Conservation (phyloP, 495 filamentous ascomycete species). For the Immersiella caudata region DNA sequence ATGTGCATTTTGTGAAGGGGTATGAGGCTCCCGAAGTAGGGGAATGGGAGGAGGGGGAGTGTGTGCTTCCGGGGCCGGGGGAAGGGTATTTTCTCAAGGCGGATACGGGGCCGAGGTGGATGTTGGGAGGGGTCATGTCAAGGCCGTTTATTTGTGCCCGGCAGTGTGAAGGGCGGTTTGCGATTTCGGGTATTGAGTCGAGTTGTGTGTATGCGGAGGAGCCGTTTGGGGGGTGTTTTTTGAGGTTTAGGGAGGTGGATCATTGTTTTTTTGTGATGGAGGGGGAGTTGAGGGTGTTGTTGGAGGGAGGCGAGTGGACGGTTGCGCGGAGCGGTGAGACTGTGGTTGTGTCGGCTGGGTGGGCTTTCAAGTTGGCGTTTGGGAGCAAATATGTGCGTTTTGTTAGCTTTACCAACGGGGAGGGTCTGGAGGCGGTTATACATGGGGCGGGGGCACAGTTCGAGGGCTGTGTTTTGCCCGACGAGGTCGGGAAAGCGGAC, state of each 20-base stretch:
- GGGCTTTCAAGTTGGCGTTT: slow-evolving; percentile 8
- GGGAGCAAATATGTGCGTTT: slow-evolving; percentile 7
- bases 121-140: neutral
- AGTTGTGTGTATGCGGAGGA: neutral
- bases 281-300: slow-evolving; percentile 4
- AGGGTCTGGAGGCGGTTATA: neutral
- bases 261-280: slow-evolving; percentile 11
- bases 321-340: neutral
- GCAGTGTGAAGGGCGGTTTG: slow-evolving; percentile 4
- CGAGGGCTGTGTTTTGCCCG: slow-evolving; percentile 5
- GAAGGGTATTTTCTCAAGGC: slow-evolving; percentile 6
- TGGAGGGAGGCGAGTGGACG: slow-evolving; percentile 3
- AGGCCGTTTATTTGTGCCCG: slow-evolving; percentile 3
- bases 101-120: slow-evolving; percentile 2
- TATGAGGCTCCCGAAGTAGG: neutral
- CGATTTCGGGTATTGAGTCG: slow-evolving; percentile 5
- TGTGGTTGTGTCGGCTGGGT: neutral
- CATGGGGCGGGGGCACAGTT: neutral
- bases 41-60: slow-evolving; percentile 10
- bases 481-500: neutral
- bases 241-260: slow-evolving; percentile 8
- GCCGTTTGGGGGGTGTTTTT: neutral
- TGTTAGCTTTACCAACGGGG: slow-evolving; percentile 3
- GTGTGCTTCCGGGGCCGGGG: neutral
- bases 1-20: slow-evolving; percentile 10